Base-by-base conservation (phyloP, 768 basidiomycete species). In the Tylopilus sp. region DNA sequence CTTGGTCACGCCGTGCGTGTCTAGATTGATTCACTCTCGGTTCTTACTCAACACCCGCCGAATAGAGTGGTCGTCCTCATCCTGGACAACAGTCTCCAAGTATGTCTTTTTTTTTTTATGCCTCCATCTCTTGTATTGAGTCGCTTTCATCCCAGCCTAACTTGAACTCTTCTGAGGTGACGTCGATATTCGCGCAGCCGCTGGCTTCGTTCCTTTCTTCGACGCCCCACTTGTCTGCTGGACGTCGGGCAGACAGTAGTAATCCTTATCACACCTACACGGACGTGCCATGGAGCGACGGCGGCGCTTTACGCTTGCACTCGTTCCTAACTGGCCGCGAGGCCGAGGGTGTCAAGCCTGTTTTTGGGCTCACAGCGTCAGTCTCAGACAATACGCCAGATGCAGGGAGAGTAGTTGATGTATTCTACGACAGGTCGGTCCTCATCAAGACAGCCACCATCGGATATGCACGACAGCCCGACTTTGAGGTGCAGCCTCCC, bases 271-370 rank as follows among this genome's bases (percentile, higher is more conserved):
- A 92, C 64, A 80, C 83, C 0, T 82, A 74, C 44, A 70, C 59
- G 22, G 91, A 93, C 59, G 60, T 76, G 26, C 62, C 69, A 12
- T 78, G 75, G 65, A 65, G 68, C n/a, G 72, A 74, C 20, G 69
- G 73, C 8, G 67, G 64, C 7, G 48, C 59, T 3, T 13, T 64
- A 17, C 80, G 90, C 21, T 75, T 82, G 56, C 92, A 95, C 68
- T 73, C 76, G 17, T 95, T 95, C 72, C 73, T 93, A 45, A 95
- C 92, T 1, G 93, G 93, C 0, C 73, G 91, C 38, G 92, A 95
- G 64, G 82, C 78, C 3, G 83, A 85, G 13, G 91, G 92, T 0
- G 79, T 91, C 13, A 94, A 91, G 61, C 92, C 92, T n/a, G 81
- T 95, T 0, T 90, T 83, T 57, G 92, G 92, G 8, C 69, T 95